Conservation (phyloP, 805 yeast species). For the Metahyphopichia silvanorum region DNA sequence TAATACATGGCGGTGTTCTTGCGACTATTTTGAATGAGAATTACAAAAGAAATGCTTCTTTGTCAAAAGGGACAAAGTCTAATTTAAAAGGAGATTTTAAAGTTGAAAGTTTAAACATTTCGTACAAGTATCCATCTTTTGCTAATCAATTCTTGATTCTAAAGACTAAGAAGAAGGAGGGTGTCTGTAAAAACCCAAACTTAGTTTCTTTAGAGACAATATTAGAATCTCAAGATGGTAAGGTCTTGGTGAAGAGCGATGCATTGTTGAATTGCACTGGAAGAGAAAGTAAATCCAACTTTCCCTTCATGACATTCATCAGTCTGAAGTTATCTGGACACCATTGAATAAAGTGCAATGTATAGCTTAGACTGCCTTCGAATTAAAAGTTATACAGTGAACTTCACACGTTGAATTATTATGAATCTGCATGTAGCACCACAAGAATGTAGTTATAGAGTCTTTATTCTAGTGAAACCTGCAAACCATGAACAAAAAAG, state of each 20-base stretch:
- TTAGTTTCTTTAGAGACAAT: constrained; percentile 45
- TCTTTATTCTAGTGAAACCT: too few relatives aligned
- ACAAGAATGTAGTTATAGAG: too few relatives aligned
- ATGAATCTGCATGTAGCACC: too few relatives aligned
- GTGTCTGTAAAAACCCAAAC: constrained; percentile 22
- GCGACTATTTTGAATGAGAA: constrained; percentile 80
- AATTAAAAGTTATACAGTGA: too few relatives aligned
- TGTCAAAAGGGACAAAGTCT: constrained; percentile 31
- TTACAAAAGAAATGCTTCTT: constrained; percentile 52
- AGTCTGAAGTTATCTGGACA: too few relatives aligned
- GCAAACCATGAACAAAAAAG: too few relatives aligned
- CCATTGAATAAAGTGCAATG: too few relatives aligned
- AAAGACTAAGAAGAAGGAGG: constrained; percentile 41
- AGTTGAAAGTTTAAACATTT: constrained; percentile 46
- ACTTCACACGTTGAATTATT: too few relatives aligned
- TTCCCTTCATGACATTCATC: too few relatives aligned
- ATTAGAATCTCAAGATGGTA: constrained; percentile 52
- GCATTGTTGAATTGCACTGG: constrained; percentile 46
- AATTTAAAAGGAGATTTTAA: constrained; percentile 43
- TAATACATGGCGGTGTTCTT: constrained; percentile 85
- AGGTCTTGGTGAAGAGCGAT: constrained; percentile 53
- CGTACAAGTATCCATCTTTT: constrained; percentile 69
- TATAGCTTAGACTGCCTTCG: too few relatives aligned
- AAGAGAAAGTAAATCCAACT: constrained; percentile 21
- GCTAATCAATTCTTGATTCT: constrained; percentile 76